Conservation (phyloP, 306 rosid species). For the Prunus fruticosa region DNA sequence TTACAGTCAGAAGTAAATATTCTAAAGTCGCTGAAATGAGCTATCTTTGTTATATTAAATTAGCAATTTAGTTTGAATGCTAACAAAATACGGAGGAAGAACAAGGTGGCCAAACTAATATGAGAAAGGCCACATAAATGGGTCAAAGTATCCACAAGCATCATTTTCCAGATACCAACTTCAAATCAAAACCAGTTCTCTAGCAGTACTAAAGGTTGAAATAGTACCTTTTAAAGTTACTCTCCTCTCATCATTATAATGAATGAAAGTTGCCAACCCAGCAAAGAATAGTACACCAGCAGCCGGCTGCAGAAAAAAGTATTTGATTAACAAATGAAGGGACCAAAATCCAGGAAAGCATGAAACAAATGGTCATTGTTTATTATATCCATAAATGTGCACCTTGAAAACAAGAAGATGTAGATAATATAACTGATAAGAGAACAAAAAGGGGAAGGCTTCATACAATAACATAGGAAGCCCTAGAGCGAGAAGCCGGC, state of each 20-base stretch:
- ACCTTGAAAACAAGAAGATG: neutral
- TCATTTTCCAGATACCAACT: conserved; percentile 3
- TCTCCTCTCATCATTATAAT: conserved; percentile 81
- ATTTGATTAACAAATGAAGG: neutral
- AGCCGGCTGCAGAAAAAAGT: conserved; percentile 53
- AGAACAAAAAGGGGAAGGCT: conserved; percentile 7
- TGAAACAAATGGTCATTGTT: neutral
- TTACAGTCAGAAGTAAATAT: neutral
- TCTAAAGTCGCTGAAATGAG: neutral
- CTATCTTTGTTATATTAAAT: neutral
- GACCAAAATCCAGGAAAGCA: neutral
- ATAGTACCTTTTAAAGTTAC: conserved; percentile 67
- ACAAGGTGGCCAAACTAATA: neutral
- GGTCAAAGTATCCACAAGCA: neutral
- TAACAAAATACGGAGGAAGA: neutral
- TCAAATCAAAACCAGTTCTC: neutral
- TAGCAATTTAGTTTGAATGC: neutral
- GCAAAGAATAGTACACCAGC: conserved; percentile 63
- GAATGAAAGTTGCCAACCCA: conserved; percentile 62
- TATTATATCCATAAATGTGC: neutral
- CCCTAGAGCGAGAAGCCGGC: conserved; percentile 48
- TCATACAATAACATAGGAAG: conserved; percentile 57
- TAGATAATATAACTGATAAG: conserved; percentile 1
- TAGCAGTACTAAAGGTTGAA: neutral
- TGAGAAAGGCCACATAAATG: neutral